phyloP scores from a whole-genome alignment of 805 yeast genomes.

The Zygosaccharomyces bisporus region DNA sequence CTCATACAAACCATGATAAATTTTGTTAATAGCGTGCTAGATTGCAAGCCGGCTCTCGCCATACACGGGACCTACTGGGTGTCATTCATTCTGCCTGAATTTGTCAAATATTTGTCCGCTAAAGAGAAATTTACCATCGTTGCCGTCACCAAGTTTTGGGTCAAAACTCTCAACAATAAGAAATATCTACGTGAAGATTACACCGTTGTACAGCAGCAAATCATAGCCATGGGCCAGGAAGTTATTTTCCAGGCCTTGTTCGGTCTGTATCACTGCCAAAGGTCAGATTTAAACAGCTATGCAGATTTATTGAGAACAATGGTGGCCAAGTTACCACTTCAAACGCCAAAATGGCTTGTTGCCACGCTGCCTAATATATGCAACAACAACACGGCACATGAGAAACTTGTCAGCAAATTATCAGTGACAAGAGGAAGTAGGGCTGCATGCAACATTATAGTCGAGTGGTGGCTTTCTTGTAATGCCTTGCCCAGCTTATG shows the following conservation, averaged over 20 bases:
- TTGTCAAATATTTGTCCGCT: conserved; percentile 34
- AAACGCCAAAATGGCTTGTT: conserved; percentile 48
- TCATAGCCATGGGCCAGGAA: conserved; percentile 27
- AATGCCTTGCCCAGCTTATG: conserved; percentile 43
- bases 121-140: conserved; percentile 52
- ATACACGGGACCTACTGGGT: conserved; percentile 33
- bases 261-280: conserved; percentile 46
- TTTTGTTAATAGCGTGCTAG: conserved; percentile 49
- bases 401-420: conserved; percentile 50
- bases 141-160: conserved; percentile 53
- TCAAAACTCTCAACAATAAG: conserved; percentile 43
- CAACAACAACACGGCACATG: conserved; percentile 35
- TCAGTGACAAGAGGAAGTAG: conserved; percentile 64
- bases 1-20: conserved; percentile 48
- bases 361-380: conserved; percentile 27
- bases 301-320: conserved; percentile 50
- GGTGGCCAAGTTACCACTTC: conserved; percentile 47
- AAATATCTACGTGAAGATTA: conserved; percentile 45
- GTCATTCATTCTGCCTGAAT: conserved; percentile 29
- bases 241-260: conserved; percentile 36
- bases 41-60: conserved; percentile 47
- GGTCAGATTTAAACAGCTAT: conserved; percentile 60
- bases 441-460: conserved; percentile 53
- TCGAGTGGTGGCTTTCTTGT: conserved; percentile 60
- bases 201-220: conserved; percentile 30